Conservation (phyloP, 805 yeast genomes). For the Spathaspora arborariae region DNA sequence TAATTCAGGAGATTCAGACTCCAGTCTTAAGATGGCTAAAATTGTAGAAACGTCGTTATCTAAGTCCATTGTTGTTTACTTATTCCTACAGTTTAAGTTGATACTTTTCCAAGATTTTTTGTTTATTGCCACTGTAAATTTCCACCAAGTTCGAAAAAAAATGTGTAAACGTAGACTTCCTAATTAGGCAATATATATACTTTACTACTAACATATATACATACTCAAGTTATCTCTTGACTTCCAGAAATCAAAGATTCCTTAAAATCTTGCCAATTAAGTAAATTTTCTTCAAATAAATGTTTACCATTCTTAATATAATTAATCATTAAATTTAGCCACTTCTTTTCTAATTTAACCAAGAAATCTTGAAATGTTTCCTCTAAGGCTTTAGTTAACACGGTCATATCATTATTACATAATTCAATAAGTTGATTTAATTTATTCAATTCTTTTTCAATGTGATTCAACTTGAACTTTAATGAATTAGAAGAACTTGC, state of each 20-base stretch:
- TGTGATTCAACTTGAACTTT: constrained; percentile 28
- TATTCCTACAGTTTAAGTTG: background rate
- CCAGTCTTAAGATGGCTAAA: constrained; percentile 60
- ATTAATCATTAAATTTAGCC: constrained; percentile 35
- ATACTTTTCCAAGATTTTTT: background rate
- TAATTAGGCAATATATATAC: background rate
- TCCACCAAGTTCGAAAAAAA: background rate
- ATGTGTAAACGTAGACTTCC: background rate
- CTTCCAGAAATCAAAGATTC: constrained; percentile 6
- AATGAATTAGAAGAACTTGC: constrained; percentile 10
- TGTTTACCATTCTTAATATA: constrained; percentile 33
- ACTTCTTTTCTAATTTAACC: constrained; percentile 36
- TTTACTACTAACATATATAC: background rate
- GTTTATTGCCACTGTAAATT: constrained; percentile 4
- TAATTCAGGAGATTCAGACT: constrained; percentile 58
- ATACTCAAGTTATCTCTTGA: constrained; percentile 1
- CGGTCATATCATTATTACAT: constrained; percentile 40
- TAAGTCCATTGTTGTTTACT: constrained; percentile 29
- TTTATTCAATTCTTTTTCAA: constrained; percentile 41
- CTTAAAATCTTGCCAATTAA: constrained; percentile 33
- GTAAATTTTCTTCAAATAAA: constrained; percentile 28
- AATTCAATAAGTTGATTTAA: constrained; percentile 46
- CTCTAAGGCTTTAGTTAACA: constrained; percentile 41
- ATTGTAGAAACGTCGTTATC: constrained; percentile 42
- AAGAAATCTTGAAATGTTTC: constrained; percentile 35